Conservation (phyloP, 1,284 basidiomycete species). For the Tremellales sp. region DNA sequence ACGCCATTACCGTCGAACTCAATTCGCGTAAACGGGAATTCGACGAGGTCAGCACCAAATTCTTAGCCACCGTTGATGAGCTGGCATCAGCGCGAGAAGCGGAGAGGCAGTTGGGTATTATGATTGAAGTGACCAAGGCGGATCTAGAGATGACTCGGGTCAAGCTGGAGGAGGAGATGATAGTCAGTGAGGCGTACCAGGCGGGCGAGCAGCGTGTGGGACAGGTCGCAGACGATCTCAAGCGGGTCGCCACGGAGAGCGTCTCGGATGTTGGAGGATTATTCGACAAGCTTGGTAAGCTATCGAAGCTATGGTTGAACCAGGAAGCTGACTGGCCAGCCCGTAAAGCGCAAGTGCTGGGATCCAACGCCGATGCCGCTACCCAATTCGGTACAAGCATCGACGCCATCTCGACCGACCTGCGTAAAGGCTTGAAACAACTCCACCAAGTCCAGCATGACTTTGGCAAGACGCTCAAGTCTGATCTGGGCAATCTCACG, state of each 20-base stretch:
- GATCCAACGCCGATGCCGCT: slow-evolving; percentile 64
- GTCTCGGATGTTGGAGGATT: slow-evolving; percentile 67
- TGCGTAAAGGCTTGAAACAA: slow-evolving; percentile 56
- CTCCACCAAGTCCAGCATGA: slow-evolving; percentile 51
- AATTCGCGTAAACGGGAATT: slow-evolving; percentile 79
- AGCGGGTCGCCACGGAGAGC: slow-evolving; percentile 63
- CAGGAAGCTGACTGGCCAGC: slow-evolving; percentile 51
- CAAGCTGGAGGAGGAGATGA: slow-evolving; percentile 69
- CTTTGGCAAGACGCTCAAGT: slow-evolving; percentile 53
- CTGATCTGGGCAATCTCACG: slow-evolving; percentile 57
- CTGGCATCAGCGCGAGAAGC: slow-evolving; percentile 54
- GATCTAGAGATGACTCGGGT: slow-evolving; percentile 58
- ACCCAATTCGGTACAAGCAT: slow-evolving; percentile 60
- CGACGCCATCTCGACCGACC: slow-evolving; percentile 59
- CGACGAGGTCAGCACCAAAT: slow-evolving; percentile 73
- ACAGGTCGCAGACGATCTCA: slow-evolving; percentile 65
- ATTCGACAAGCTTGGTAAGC: slow-evolving; percentile 78
- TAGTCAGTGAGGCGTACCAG: slow-evolving; percentile 71
- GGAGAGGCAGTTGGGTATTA: slow-evolving; percentile 57
- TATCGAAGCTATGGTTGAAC: neutral
- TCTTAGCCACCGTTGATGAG: slow-evolving; percentile 71
- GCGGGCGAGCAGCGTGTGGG: slow-evolving; percentile 69
- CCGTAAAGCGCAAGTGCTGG: slow-evolving; percentile 66
- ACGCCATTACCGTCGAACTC: slow-evolving; percentile 77
- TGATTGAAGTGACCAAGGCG: slow-evolving; percentile 56